These are phyloP conservation scores for Aspergillus ellipticus DNA, from an alignment of 495 filamentous ascomycete genomes.

Conservation along the genomic window DNA sequence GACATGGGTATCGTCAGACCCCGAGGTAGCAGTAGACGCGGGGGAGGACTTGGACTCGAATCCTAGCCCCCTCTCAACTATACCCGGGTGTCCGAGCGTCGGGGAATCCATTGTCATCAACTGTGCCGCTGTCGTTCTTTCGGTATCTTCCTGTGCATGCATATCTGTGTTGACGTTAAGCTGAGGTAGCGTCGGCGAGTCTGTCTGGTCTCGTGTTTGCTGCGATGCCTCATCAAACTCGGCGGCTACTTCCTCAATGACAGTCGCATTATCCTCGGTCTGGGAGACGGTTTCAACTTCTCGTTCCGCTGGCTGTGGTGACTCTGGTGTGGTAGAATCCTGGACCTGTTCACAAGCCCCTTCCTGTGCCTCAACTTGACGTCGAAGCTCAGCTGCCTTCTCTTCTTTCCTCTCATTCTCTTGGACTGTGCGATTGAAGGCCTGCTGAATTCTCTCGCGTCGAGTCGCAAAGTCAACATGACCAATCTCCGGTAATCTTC, in stretches of 20 bases:
- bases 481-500: constrained; percentile 55
- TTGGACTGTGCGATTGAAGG: constrained; percentile 72
- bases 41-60: constrained; percentile 44
- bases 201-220: constrained; percentile 1
- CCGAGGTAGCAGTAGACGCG: constrained; percentile 34
- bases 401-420: constrained; percentile 61
- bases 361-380: constrained; percentile 31
- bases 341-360: constrained; percentile 31
- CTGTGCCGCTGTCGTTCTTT: constrained; percentile 2
- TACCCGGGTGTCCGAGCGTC: constrained; percentile 63
- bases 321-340: constrained; percentile 15
- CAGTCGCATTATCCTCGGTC: constrained; percentile 26
- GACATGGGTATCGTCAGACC: constrained; percentile 54
- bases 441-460: constrained; percentile 72
- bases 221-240: constrained; percentile 11
- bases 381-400: constrained; percentile 43
- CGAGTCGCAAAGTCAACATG: constrained; percentile 76
- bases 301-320: background rate
- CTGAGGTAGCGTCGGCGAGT: constrained; percentile 18
- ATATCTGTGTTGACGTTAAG: constrained; percentile 31
- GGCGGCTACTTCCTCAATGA: constrained; percentile 23
- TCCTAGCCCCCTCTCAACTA: constrained; percentile 8
- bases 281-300: background rate
- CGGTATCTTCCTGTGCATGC: constrained; percentile 4
- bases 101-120: constrained; percentile 57